Conservation (phyloP, 1,284 basidiomycete species). For the Ustilago trichophora region DNA sequence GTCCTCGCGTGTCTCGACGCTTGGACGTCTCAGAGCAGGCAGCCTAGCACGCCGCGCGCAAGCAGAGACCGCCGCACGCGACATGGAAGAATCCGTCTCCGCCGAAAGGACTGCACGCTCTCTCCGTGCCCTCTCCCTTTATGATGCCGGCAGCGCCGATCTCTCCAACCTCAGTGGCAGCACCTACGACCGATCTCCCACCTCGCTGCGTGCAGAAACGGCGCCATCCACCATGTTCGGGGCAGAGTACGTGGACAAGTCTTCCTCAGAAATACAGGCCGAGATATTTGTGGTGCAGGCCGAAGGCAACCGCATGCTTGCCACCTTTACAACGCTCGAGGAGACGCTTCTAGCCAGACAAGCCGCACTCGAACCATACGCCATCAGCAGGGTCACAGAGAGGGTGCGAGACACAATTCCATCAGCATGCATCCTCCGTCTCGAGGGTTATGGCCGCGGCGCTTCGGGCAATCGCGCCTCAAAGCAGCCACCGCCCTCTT, state of each 20-base stretch:
- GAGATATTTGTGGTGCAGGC: constrained; percentile 53
- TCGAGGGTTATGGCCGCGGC: neutral
- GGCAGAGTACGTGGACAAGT: constrained; percentile 43
- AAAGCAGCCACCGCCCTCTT: constrained; percentile 18
- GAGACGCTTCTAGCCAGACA: constrained; percentile 38
- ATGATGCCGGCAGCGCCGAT: constrained; percentile 10
- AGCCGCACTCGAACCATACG: constrained; percentile 4
- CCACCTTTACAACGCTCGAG: constrained; percentile 44
- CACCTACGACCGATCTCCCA: constrained; percentile 5
- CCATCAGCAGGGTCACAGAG: constrained; percentile 7
- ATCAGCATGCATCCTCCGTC: constrained; percentile 2
- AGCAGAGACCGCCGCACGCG: constrained; percentile 15
- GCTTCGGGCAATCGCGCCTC: neutral
- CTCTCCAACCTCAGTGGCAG: neutral
- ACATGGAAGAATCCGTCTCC: constrained; percentile 34
- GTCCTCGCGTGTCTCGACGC: constrained; percentile 27
- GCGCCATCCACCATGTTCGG: constrained; percentile 40
- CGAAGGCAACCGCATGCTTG: constrained; percentile 50
- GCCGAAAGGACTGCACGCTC: constrained; percentile 35
- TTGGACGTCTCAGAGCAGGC: constrained; percentile 27
- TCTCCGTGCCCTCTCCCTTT: constrained; percentile 29
- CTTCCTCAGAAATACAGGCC: constrained; percentile 50
- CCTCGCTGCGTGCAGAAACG: constrained; percentile 19
- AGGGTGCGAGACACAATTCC: constrained; percentile 9
- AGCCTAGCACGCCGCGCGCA: constrained; percentile 27